Evolutionary conservation across 331 rosid genomes (phyloP), one percentile per base, ranked within the genome.

Genomic region (Pyracantha coccinea): DNA sequence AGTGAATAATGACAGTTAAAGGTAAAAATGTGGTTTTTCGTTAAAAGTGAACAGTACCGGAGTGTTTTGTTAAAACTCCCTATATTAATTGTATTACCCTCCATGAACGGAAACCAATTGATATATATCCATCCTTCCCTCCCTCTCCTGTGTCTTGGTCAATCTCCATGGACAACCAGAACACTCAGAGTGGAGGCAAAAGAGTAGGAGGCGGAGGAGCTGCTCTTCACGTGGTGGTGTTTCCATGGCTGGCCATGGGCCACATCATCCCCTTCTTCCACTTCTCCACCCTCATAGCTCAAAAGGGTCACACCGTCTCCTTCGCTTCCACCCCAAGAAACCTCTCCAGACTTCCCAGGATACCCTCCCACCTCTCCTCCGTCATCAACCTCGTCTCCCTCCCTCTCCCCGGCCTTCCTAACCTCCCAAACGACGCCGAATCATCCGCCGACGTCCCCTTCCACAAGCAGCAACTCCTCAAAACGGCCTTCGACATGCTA

Each of bases 241-340:
- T 86, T 21, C 87, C 90, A 75, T 86, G 89, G 89, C 81, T 83
- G 9, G 89, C 89, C 77, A 64, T 78, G 47, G 90, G 90, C 25
- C 90, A 86, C 57, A 76, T 86, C 29, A 78, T 86, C 12, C 90
- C 90, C 38, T 86, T 83, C 81, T 29, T 79, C 69, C 75, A 54
- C 45, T 72, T 86, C 24, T 77, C 87, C 72, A 73, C 69, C 9
- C 72, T 60, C 67, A 69, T 86, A 32, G 89, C 86, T 31, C 78
- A 59, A 59, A 83, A 69, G 24, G 87, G 82, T 33, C 80, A 80
- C 76, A 50, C 0, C 65, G 85, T 86, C 73, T 68, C 82, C 1
- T 80, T 83, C 75, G 27, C 83, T 21, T 80, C 85, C 17, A 86
- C 89, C 41, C 87, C 80, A 28, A 73, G 52, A 25, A 86, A 86